A percentile compares a stretch with the other conserved stretches of the same genome.
These are phyloP conservation scores for Phytophthora pseudosyringae DNA, from an alignment of 352 stramenopile species.

Conservation along the genomic window DNA sequence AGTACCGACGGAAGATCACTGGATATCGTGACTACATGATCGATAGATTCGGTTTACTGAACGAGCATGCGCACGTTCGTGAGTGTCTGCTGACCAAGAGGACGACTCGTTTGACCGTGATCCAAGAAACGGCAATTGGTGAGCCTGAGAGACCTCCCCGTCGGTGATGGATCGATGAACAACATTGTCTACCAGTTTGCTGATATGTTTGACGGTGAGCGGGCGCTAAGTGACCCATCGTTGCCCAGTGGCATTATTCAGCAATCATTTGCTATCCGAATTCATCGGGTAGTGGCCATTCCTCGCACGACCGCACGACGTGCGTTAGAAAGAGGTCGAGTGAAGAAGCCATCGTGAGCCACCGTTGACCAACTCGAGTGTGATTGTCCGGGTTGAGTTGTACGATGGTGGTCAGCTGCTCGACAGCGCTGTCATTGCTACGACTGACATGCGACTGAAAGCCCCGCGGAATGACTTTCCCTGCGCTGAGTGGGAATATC, in stretches of 20 bases:
- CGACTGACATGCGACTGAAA: slow-evolving; percentile 69
- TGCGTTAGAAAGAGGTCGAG: slow-evolving; percentile 70
- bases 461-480: slow-evolving; percentile 75
- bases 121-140: slow-evolving; percentile 85
- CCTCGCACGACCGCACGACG: slow-evolving; percentile 74
- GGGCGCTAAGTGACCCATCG: slow-evolving; percentile 46
- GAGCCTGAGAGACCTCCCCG: slow-evolving; percentile 66
- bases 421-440: slow-evolving; percentile 75
- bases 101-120: slow-evolving; percentile 83
- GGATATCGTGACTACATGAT: slow-evolving; percentile 89
- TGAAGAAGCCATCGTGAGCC: slow-evolving; percentile 65
- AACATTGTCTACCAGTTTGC: slow-evolving; percentile 60
- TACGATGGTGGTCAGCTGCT: slow-evolving; percentile 79
- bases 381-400: slow-evolving; percentile 79
- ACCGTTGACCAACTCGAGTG: slow-evolving; percentile 64
- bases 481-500: slow-evolving; percentile 75
- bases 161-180: slow-evolving; percentile 35
- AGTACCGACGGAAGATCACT: slow-evolving; percentile 89
- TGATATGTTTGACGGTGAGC: slow-evolving; percentile 64
- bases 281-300: slow-evolving; percentile 85
- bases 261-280: slow-evolving; percentile 74
- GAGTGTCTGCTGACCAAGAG: slow-evolving; percentile 89
- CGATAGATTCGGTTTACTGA: slow-evolving; percentile 82
- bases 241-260: slow-evolving; percentile 64
- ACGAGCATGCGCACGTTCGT: slow-evolving; percentile 89